Evolutionary conservation across 768 basidiomycete genomes (phyloP), one percentile per base, ranked within the genome.

Genomic region (Agaricus subrufescens): DNA sequence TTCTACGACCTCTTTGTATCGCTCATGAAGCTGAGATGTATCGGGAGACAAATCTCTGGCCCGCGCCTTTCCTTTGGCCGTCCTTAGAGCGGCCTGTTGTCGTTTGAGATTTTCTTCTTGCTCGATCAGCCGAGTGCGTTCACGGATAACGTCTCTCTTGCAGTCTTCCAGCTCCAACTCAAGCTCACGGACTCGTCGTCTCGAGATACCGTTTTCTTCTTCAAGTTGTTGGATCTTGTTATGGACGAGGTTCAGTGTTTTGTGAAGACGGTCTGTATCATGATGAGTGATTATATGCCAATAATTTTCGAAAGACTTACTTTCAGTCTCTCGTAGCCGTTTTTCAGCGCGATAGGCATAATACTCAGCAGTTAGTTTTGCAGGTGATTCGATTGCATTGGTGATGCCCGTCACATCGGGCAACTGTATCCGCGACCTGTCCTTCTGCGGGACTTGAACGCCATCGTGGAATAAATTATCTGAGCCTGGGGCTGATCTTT

Each of bases 341-440:
- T 71, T 73, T 26, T 79, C 73, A 9, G 72, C 74, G 31, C 70
- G 72, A 58, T 85, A 80, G 0, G 70, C 63, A 59, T 78, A 73
- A 59, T 86, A 85, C 30, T 80, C 76, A 12, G 76, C 60, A 14
- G 75, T 76, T 3, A 71, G 71, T 60, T 81, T 87, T 0, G 83
- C 81, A 1, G 92, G 91, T 3, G 87, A 87, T 50, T 83, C 82
- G 12, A 92, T 84, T 0, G 87, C 91, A 44, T 77, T 85, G 0
- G 89, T 94, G 9, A 94, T 67, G 0, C 91, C 92, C 7, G 92
- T 94, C 3, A 94, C 83, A 62, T 94, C 92, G 1, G 91, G 91
- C 2, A 92, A 71, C 49, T 85, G 80, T 19, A 91, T 66, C 34
- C 75, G 76, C 49, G 66, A 71, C 60, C 54, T 58, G 62, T 63